Conservation (phyloP, 345 rosid species). For the Abelmoschus esculentus region DNA sequence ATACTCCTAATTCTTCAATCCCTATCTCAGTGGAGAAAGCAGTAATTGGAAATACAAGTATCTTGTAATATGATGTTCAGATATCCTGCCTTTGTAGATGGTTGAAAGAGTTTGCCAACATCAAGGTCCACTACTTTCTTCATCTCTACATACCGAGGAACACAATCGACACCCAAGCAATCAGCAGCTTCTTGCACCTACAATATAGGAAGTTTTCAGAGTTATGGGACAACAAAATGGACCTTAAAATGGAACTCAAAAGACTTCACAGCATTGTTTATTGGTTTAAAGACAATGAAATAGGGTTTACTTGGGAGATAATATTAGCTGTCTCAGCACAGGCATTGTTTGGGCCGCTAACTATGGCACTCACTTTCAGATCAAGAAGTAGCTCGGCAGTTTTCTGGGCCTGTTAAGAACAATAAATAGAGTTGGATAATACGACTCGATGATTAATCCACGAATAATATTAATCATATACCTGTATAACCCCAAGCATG, state of each 20-base stretch:
- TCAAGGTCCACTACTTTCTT: conserved; percentile 53
- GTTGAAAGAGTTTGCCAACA: conserved; percentile 30
- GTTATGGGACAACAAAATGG: not conserved
- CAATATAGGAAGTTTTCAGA: not conserved
- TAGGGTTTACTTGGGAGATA: conserved; percentile 50
- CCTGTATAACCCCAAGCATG: conserved; percentile 89
- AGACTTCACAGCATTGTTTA: not conserved
- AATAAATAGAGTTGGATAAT: conserved; percentile 17
- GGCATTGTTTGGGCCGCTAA: conserved; percentile 51
- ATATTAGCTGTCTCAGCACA: conserved; percentile 52
- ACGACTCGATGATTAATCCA: not conserved
- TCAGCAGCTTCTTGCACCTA: conserved; percentile 96
- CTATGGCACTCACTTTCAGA: conserved; percentile 49
- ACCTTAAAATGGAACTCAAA: not conserved
- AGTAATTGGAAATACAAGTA: not conserved
- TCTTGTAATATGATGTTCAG: not conserved
- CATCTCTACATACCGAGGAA: conserved; percentile 63
- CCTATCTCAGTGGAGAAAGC: not conserved
- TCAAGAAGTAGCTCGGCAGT: conserved; percentile 90
- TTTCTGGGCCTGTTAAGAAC: conserved; percentile 70
- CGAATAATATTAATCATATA: conserved; percentile 16
- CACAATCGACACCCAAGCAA: conserved; percentile 77
- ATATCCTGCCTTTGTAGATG: conserved; percentile 48
- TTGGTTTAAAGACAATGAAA: not conserved
- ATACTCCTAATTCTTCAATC: not conserved